Conservation (phyloP, 371 early-diverging fungal species). For the Rhizopus sp. region DNA sequence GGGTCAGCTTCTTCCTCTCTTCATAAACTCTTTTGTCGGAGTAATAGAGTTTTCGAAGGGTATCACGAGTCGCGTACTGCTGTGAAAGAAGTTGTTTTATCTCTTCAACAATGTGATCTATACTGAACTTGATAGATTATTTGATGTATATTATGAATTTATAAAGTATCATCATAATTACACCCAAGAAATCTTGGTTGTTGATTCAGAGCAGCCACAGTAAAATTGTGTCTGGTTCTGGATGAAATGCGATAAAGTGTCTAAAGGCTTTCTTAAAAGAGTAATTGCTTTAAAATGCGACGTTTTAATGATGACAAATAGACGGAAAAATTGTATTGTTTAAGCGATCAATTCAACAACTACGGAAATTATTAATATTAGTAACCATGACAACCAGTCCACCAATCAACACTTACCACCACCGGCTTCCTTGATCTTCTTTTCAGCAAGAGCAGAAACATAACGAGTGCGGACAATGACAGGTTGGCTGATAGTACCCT, state of each 20-base stretch:
- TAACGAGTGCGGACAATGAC: conserved; percentile 98
- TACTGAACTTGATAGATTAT: too few species aligned
- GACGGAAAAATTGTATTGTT: background rate
- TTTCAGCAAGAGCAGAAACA: conserved; percentile 94
- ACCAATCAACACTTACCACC: conserved; percentile 57
- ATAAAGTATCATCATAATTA: too few species aligned
- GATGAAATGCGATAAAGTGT: too few species aligned
- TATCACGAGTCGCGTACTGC: too few species aligned
- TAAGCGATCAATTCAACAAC: conserved; percentile 33
- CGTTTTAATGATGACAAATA: background rate
- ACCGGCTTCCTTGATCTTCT: conserved; percentile 98
- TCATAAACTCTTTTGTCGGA: too few species aligned
- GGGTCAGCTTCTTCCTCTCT: too few species aligned
- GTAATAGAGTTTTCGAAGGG: too few species aligned
- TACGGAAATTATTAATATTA: conserved; percentile 2
- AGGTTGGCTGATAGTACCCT: conserved; percentile 94
- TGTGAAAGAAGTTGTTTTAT: too few species aligned
- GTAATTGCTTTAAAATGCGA: too few species aligned
- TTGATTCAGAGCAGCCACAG: conserved; percentile 23
- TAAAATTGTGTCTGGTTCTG: conserved; percentile 1
- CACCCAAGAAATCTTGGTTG: conserved; percentile 9
- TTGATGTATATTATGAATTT: too few species aligned
- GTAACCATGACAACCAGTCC: background rate
- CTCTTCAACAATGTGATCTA: too few species aligned
- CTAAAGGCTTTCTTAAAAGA: too few species aligned